Percentiles rank a stretch among this genome's conserved stretches.
Conservation (phyloP, 371 early-diverging fungal species). For the Caulochytrium protostelioides region DNA sequence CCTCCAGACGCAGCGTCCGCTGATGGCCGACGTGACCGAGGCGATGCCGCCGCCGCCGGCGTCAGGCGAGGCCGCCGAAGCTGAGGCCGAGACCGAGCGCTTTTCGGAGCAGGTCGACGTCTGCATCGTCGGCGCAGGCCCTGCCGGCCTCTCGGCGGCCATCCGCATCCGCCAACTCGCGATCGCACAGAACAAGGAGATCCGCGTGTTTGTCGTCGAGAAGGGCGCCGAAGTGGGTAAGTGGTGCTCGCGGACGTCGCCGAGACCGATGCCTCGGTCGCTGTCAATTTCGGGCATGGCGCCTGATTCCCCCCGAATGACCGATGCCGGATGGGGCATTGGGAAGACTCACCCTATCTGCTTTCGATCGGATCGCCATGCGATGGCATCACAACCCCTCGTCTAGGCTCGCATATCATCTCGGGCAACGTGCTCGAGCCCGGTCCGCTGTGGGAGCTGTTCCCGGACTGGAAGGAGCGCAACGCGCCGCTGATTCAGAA, state of each 20-base stretch:
- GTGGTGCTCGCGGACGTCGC: not conserved
- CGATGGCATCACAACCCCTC: not conserved
- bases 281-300: too few relatives aligned
- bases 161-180: conserved; percentile 82
- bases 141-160: conserved; percentile 83
- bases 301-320: too few relatives aligned
- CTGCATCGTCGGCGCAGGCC: conserved; percentile 89
- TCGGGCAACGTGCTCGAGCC: conserved; percentile 91
- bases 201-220: conserved; percentile 78
- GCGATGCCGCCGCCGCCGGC: too few relatives aligned
- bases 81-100: conserved; percentile 30
- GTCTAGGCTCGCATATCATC: conserved; percentile 67
- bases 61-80: too few relatives aligned
- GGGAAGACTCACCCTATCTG: too few relatives aligned
- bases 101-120: conserved; percentile 81
- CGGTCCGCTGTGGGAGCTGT: conserved; percentile 73
- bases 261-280: too few relatives aligned
- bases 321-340: too few relatives aligned
- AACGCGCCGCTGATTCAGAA: conserved; percentile 81
- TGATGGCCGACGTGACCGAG: too few relatives aligned
- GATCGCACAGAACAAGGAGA: conserved; percentile 54
- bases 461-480: conserved; percentile 92
- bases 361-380: too few relatives aligned
- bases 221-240: conserved; percentile 83
- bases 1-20: too few relatives aligned